Evolutionary conservation across 805 yeast genomes (phyloP), one percentile per base, ranked within the genome.

Genomic region (Dipodascopsis uninucleata): DNA sequence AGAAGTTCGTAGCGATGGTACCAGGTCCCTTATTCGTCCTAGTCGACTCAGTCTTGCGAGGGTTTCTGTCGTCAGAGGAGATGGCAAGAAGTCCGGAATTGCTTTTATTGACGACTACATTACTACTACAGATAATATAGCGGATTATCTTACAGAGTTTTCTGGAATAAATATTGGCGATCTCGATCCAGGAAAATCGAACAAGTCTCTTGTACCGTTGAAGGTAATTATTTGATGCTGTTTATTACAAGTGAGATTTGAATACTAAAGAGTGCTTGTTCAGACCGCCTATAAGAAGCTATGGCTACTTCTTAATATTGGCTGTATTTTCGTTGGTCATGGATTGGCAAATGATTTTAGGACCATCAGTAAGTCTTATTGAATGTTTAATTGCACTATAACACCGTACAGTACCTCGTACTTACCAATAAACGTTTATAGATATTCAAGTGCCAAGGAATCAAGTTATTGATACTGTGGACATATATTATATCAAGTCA

Each of bases 161-260:
- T 87, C 96, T 9, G 99, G 99, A n/a, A 89, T 93, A 41, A 87
- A 85, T 56, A 82, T 82, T 0, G 96, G 95, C 1, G 98, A 94
- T 64, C 70, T 93, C 49, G 86, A 87, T 60, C 85, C 90, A 1
- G 60, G 61, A 4, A 67, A 61, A 5, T 84, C 96, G 18, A 64
- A 70, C 4, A 80, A 80, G 56, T 74, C 84, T 2, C 71, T 94
- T 35, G 96, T 89, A 0, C 76, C 85, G 0, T 68, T 85, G 45
- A 58, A 56, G 34, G 12, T 12, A 10, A 12, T 10, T 26, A 12
- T 26, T 26, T 10, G n/a, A 10, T 26, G 10, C 29, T 26, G 29
- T 26, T 26, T 26, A n/a, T 12, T 12, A 26, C 29, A 26, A n/a
- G n/a, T n/a, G n/a, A n/a, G n/a, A n/a, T n/a, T n/a, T n/a, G n/a